A percentile compares a stretch with the other conserved stretches of the same genome.
Conservation (phyloP, 2,329 filamentous ascomycete species). For the Pseudopyricularia javanii region DNA sequence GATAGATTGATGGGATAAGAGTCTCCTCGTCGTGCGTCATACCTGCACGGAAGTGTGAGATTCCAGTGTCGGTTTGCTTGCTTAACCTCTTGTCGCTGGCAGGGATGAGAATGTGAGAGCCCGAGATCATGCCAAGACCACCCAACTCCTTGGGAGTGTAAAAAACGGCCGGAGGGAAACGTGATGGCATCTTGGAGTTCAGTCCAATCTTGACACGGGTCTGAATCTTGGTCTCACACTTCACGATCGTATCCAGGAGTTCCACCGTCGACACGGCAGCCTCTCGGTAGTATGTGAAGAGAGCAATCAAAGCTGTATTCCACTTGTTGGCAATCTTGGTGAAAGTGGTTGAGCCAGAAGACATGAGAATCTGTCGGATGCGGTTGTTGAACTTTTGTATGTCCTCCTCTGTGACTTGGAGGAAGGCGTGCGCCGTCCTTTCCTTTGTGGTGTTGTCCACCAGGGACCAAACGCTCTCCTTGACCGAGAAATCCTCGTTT, state of each 20-base stretch:
- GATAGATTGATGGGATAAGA: constrained; percentile 95
- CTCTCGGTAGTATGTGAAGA: constrained; percentile 98
- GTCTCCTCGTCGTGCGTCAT: constrained; percentile 99
- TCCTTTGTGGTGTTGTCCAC: constrained; percentile 96
- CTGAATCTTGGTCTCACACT: constrained; percentile 99
- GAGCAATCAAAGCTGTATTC: constrained; percentile 93
- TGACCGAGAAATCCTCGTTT: constrained; percentile 92
- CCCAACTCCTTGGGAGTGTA: constrained; percentile 97
- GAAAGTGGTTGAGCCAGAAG: constrained; percentile 96
- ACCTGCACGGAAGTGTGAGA: constrained; percentile 91
- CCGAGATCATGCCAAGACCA: constrained; percentile 97
- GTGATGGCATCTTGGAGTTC: constrained; percentile 98
- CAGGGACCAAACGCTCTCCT: constrained; percentile 96
- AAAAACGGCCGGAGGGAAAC: constrained; percentile 96
- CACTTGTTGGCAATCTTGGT: constrained; percentile 99
- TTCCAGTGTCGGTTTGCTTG: constrained; percentile 93
- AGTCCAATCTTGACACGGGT: constrained; percentile 96
- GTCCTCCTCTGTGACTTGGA: constrained; percentile 95
- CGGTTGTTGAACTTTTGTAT: constrained; percentile 99
- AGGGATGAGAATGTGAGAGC: constrained; percentile 93
- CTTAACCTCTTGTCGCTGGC: constrained; percentile 97
- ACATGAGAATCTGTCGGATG: constrained; percentile 97
- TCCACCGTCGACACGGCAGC: constrained; percentile 92
- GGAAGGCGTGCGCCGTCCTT: constrained; percentile 89
- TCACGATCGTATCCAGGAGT: constrained; percentile 92